phyloP scores from a whole-genome alignment of 2,329 filamentous ascomycete species.

The Verticillium albo-atrum region DNA sequence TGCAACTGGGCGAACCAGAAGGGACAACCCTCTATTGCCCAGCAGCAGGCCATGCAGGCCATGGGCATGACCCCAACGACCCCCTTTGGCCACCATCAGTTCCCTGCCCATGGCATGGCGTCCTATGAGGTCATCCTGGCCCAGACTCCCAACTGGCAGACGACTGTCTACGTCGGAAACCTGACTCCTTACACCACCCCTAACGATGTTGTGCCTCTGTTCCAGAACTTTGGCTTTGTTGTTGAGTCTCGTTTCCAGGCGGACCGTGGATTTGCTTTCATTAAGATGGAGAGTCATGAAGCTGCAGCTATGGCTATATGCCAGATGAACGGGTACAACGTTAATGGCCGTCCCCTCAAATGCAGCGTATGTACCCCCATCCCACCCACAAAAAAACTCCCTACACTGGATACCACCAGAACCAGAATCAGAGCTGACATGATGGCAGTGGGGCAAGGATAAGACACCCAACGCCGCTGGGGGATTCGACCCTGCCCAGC shows the following conservation, averaged over 20 bases:
- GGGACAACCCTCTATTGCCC: conserved; percentile 96
- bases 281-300: conserved; percentile 99
- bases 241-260: conserved; percentile 97
- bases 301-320: conserved; percentile 98
- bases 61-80: conserved; percentile 99
- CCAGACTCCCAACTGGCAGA: conserved; percentile 97
- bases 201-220: conserved; percentile 93
- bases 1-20: conserved; percentile 99
- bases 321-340: conserved; percentile 95
- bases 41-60: conserved; percentile 93
- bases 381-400: not conserved
- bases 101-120: conserved; percentile 92
- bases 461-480: conserved; percentile 74
- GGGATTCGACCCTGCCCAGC: conserved; percentile 74
- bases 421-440: conserved; percentile 25
- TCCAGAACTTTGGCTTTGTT: conserved; percentile 98
- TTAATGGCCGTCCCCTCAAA: conserved; percentile 94
- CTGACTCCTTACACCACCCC: conserved; percentile 96
- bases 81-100: conserved; percentile 94
- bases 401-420: conserved; percentile 1
- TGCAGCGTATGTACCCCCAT: conserved; percentile 76
- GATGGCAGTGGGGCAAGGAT: conserved; percentile 90
- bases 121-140: conserved; percentile 96
- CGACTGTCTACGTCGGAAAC: conserved; percentile 96
- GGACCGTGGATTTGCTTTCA: conserved; percentile 95